Evolutionary conservation across 2,329 filamentous ascomycete species (phyloP).

Genomic region (Colletotrichum destructivum): DNA sequence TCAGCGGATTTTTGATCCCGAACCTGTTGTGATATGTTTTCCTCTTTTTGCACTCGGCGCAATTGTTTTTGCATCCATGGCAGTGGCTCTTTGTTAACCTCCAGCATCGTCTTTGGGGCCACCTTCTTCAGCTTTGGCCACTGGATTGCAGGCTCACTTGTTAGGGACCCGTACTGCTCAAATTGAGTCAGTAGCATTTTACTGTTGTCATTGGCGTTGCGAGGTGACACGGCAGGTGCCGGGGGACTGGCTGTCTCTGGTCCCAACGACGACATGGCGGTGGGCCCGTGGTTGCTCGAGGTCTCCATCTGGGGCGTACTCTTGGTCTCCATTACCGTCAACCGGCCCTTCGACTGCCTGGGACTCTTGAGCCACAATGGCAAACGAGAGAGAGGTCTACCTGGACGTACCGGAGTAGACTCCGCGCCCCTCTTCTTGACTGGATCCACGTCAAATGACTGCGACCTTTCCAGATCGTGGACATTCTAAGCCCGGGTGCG

Average conservation of each 20-base stretch:
- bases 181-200: neutral
- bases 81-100: slow-evolving; percentile 10
- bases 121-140: slow-evolving; percentile 41
- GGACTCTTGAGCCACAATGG: slow-evolving; percentile 25
- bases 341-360: neutral
- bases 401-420: neutral
- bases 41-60: slow-evolving; percentile 37
- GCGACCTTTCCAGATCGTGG: slow-evolving; percentile 22
- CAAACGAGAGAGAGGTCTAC: slow-evolving; percentile 10
- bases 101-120: slow-evolving; percentile 3
- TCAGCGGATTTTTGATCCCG: slow-evolving; percentile 9
- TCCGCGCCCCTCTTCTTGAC: slow-evolving; percentile 28
- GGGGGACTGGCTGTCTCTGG: neutral
- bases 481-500: neutral
- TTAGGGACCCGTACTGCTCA: slow-evolving; percentile 4
- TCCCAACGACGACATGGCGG: neutral
- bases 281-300: neutral
- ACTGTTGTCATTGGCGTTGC: neutral
- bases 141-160: slow-evolving; percentile 11
- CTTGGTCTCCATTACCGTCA: slow-evolving; percentile 11
- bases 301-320: slow-evolving; percentile 16
- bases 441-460: slow-evolving; percentile 30
- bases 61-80: slow-evolving; percentile 33
- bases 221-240: neutral
- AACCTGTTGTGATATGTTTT: slow-evolving; percentile 29